Evolutionary conservation across 768 basidiomycete species (phyloP), one percentile per base, ranked within the genome.

Genomic region (Fibroporia radiculosa): DNA sequence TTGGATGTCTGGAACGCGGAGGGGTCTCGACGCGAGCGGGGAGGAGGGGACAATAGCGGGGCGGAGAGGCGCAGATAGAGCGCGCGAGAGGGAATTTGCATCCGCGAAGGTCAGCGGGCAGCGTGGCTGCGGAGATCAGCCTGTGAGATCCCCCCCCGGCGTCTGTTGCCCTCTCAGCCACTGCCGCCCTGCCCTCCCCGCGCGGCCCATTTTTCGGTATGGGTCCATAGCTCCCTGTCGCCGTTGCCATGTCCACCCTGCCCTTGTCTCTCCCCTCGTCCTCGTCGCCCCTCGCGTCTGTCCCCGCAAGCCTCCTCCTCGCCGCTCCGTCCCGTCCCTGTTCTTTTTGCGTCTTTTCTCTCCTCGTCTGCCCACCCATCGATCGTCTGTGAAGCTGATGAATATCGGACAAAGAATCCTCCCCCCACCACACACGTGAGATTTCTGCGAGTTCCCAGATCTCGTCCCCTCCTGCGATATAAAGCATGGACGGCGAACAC

Each of bases 321-420:
- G 13, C 34, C 13, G 34, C 10, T 18, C 33, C 37, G 36, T 36
- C 46, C 23, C 45, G 22, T 46, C 29, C 44, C 40, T 43, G 26
- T 34, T 46, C 43, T 33, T 29, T 25, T 40, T 38, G 52, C 42
- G 13, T 23, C 19, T 20, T 49, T 54, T 47, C 47, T 37, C 31
- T 47, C 44, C 16, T 25, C 42, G 19, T 24, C 18, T 6, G 38
- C 32, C 36, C 46, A 38, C 47, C 38, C 42, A 54, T 54, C 53
- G 53, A 54, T 54, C 49, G 53, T 51, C 47, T 43, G 40, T 37
- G 41, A 13, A 48, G 46, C 49, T 54, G 53, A 54, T 54, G 53
- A 44, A 18, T 43, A 48, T 54, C 53, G 53, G 49, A 48, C 50
- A 40, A 45, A 40, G 44, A 23, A 38, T 42, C 42, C 47, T 48